Conservation (phyloP, 768 basidiomycete species). For the Solioccasus polychromus region DNA sequence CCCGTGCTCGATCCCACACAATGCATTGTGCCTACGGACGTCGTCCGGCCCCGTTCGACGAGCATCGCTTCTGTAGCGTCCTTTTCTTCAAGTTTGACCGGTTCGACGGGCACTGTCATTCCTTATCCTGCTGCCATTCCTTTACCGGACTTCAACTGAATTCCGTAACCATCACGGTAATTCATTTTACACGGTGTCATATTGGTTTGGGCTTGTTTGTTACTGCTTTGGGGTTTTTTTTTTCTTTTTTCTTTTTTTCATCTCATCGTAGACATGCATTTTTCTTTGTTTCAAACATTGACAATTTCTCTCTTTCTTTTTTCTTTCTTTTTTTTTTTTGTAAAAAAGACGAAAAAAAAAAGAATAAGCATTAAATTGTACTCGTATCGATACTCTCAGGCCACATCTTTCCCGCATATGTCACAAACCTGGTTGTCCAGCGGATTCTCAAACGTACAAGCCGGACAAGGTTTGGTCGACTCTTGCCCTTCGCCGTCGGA, state of each 20-base stretch:
- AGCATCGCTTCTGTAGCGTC: constrained; percentile 27
- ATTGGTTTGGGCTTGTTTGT: constrained; percentile 23
- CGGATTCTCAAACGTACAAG: constrained; percentile 60
- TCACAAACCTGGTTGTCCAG: constrained; percentile 41
- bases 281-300: constrained; percentile 13
- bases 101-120: constrained; percentile 17
- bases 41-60: constrained; percentile 35
- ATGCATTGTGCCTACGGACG: constrained; percentile 26
- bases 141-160: constrained; percentile 26
- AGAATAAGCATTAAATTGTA: constrained; percentile 37
- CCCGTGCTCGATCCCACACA: constrained; percentile 27
- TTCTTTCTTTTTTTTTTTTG: too few species aligned
- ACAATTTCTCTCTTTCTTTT: too few species aligned
- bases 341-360: constrained; percentile 20
- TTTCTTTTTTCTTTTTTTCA: constrained; percentile 11
- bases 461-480: constrained; percentile 43
- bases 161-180: constrained; percentile 16
- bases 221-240: constrained; percentile 20
- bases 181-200: constrained; percentile 21
- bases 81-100: constrained; percentile 23
- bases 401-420: constrained; percentile 38
- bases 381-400: constrained; percentile 23
- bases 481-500: constrained; percentile 32
- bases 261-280: constrained; percentile 32
- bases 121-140: constrained; percentile 25